A percentile compares a stretch with the other conserved stretches of the same genome.
phyloP scores from a whole-genome alignment of 75 land plant species.

The Sequoia sempervirens region DNA sequence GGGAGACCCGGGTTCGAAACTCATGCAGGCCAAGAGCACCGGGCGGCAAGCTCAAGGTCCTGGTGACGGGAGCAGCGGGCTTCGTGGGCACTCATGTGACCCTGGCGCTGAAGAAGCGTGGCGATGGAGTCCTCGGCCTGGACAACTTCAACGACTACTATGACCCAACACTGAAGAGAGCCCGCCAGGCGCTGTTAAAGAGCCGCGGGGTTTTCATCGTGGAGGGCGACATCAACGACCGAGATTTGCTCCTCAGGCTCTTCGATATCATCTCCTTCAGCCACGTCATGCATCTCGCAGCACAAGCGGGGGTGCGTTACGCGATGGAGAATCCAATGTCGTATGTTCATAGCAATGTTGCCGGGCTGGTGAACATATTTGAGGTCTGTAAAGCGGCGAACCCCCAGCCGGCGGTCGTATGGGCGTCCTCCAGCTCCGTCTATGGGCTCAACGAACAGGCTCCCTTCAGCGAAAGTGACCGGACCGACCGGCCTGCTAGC shows the following conservation, averaged over 20 bases:
- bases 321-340: constrained; percentile 71
- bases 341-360: constrained; percentile 76
- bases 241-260: constrained; percentile 35
- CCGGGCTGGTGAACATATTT: constrained; percentile 60
- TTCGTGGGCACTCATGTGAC: constrained; percentile 79
- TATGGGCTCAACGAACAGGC: constrained; percentile 68
- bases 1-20: constrained; percentile 42
- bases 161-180: constrained; percentile 54
- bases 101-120: constrained; percentile 62
- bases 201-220: constrained; percentile 48
- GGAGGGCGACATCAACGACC: constrained; percentile 75
- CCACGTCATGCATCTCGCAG: constrained; percentile 80
- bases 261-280: constrained; percentile 69
- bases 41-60: constrained; percentile 33
- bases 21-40: constrained; percentile 20
- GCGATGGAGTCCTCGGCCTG: constrained; percentile 80
- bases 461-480: constrained; percentile 67
- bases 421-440: constrained; percentile 88
- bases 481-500: constrained; percentile 71
- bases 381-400: constrained; percentile 63
- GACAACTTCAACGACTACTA: constrained; percentile 83
- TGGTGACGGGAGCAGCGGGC: constrained; percentile 81
- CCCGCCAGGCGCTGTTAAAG: constrained; percentile 33
- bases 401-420: constrained; percentile 76
- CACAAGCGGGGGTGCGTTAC: constrained; percentile 76